Evolutionary conservation across 257 asterid species (phyloP), one percentile per base, ranked within the genome.

Genomic region (Marsdenia floribunda): DNA sequence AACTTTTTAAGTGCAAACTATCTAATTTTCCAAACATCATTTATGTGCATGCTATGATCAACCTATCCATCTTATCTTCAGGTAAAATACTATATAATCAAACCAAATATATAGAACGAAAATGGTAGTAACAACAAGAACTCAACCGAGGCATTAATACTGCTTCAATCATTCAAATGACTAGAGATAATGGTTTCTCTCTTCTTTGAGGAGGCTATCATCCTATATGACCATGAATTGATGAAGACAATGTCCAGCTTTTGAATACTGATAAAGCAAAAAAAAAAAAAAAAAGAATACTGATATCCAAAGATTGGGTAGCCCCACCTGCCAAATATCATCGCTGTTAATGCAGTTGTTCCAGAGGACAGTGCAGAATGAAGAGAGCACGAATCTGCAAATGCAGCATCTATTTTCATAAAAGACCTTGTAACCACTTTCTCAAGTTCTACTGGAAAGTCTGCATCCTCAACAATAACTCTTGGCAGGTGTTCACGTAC

Each of bases 291-390:
- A 29, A 29, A 29, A 1, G 22, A 1, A 38, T 42, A 14, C 61
- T 10, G 73, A 74, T 69, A 65, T 40, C 50, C 16, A 14, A 42
- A 61, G 61, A 73, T 47, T 66, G 73, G 8, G 15, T 74, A 69
- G 22, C 37, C 78, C 37, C 78, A 91, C 98, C 96, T 85, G 77
- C 96, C 98, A 67, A 87, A 92, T 71, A 93, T 88, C 91, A 91
- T 90, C 71, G 97, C 98, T 49, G 97, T 91, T 59, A 93, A 86
- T 24, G 96, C 98, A 61, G 98, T 93, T 3, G 98, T 93, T 81
- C 98, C 98, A 37, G 97, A 91, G 46, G 98, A 87, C 76, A 87
- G 82, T 13, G 90, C 73, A 29, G 93, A 85, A 79, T 91, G 92
- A 24, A 84, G 70, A 64, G 86, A 86, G 80, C 96, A 93, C 21